A percentile compares a stretch with the other conserved stretches of the same genome.
Evolutionary conservation across 495 filamentous ascomycete genomes (phyloP).

Genomic region (Penicillium argentinense): DNA sequence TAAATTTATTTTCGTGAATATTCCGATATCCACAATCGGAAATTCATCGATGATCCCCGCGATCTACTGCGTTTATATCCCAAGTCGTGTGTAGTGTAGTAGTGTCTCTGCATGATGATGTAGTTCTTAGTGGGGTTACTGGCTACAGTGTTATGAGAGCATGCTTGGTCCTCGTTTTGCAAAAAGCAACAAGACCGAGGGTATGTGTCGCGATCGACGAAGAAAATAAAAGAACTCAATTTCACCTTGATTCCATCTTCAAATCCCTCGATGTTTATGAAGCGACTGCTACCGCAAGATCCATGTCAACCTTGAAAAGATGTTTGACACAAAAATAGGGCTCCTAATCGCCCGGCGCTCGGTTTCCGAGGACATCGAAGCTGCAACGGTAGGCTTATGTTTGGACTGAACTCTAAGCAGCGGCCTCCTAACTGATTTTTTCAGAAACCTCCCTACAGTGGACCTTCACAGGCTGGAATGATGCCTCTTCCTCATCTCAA

Average conservation of each 20-base stretch:
- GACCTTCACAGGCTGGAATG: not conserved
- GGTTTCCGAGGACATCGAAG: not conserved
- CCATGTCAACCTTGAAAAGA: not conserved
- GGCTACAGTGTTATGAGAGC: too few relatives aligned
- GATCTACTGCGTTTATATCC: constrained; percentile 4
- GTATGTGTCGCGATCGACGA: not conserved
- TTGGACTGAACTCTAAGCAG: too few relatives aligned
- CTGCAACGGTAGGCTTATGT: not conserved
- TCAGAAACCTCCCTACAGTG: not conserved
- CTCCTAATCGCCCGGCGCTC: constrained; percentile 9
- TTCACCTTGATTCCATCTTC: not conserved
- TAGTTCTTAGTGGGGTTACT: not conserved
- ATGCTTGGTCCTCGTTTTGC: too few relatives aligned
- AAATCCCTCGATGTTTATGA: too few relatives aligned
- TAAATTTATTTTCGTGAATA: not conserved
- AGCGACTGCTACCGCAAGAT: too few relatives aligned
- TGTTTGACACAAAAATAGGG: constrained; percentile 15
- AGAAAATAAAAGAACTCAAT: not conserved
- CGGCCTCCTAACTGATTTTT: too few relatives aligned
- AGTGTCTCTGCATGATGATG: constrained; percentile 5
- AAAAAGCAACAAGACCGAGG: too few relatives aligned
- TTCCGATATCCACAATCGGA: constrained; percentile 6
- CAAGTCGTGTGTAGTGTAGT: not conserved
- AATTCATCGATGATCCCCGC: constrained; percentile 3
- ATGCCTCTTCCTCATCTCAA: not conserved